Conservation (phyloP, 2,329 filamentous ascomycete genomes). For the Coleophoma crateriformis region DNA sequence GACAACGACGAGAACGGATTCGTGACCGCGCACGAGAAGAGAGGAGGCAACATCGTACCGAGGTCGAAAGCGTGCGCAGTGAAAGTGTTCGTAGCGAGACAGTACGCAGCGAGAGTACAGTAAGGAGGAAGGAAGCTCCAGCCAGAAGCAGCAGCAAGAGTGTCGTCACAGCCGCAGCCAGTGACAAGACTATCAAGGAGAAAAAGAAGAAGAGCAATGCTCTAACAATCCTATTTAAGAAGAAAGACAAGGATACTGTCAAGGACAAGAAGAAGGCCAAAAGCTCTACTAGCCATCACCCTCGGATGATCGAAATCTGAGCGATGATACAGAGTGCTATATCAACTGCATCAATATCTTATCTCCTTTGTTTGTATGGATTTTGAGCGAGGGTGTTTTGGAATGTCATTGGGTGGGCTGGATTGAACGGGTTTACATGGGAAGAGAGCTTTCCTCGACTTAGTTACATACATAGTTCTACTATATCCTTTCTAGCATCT, state of each 20-base stretch:
- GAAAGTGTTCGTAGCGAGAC: constrained; percentile 11
- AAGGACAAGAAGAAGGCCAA: constrained; percentile 25
- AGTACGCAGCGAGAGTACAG: constrained; percentile 10
- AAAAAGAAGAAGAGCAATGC: constrained; percentile 16
- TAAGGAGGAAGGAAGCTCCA: constrained; percentile 9
- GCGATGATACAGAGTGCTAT: not conserved
- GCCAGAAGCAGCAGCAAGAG: constrained; percentile 14
- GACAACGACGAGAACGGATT: constrained; percentile 18
- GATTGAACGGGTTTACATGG: too few species aligned
- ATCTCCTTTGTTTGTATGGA: too few species aligned
- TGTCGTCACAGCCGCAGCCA: constrained; percentile 6
- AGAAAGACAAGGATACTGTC: constrained; percentile 5
- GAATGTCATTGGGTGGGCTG: too few species aligned
- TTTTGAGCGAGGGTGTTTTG: too few species aligned
- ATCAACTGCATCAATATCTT: too few species aligned
- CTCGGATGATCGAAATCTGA: constrained; percentile 8
- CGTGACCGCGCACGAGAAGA: constrained; percentile 17
- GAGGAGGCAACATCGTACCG: constrained; percentile 5
- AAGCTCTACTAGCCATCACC: constrained; percentile 4
- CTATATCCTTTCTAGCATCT: too few species aligned
- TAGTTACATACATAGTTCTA: too few species aligned
- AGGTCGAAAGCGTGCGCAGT: constrained; percentile 5
- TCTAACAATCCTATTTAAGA: constrained; percentile 10
- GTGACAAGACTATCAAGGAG: constrained; percentile 19
- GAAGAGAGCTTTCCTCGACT: too few species aligned